These are phyloP conservation scores for Nelumbo lutea DNA, from an alignment of 164 flowering plant species.

Conservation along the genomic window DNA sequence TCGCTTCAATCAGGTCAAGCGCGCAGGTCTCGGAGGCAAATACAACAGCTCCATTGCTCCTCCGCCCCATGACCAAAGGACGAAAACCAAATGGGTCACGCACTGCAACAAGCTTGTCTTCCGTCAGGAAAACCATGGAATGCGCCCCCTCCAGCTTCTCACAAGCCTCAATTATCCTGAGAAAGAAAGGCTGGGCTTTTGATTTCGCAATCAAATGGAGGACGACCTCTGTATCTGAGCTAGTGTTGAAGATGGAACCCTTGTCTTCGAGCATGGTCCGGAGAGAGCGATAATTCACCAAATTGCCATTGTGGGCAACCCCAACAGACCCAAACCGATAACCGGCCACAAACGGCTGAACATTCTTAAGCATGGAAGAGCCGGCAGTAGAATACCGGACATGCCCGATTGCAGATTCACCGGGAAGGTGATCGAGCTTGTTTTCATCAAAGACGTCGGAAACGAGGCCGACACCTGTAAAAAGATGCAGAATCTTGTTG, in stretches of 20 bases:
- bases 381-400: slow-evolving; percentile 81
- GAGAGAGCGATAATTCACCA: slow-evolving; percentile 45
- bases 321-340: slow-evolving; percentile 65
- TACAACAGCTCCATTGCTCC: slow-evolving; percentile 84
- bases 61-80: slow-evolving; percentile 91
- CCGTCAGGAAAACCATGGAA: slow-evolving; percentile 79
- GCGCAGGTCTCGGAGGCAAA: slow-evolving; percentile 95
- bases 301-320: slow-evolving; percentile 75
- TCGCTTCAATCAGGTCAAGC: slow-evolving; percentile 81
- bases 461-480: slow-evolving; percentile 80
- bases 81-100: slow-evolving; percentile 84
- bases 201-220: slow-evolving; percentile 86
- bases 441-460: slow-evolving; percentile 68
- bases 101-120: slow-evolving; percentile 85
- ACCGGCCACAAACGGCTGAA: slow-evolving; percentile 73
- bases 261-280: slow-evolving; percentile 63
- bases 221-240: slow-evolving; percentile 87
- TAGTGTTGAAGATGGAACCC: slow-evolving; percentile 86
- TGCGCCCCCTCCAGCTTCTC: slow-evolving; percentile 81
- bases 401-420: slow-evolving; percentile 63
- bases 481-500: slow-evolving; percentile 47
- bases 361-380: slow-evolving; percentile 62
- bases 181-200: slow-evolving; percentile 60
- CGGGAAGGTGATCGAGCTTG: slow-evolving; percentile 58
- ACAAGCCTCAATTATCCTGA: slow-evolving; percentile 81